Evolutionary conservation across 139 green algal genomes (phyloP).

Genomic region (Trebouxia sp.): DNA sequence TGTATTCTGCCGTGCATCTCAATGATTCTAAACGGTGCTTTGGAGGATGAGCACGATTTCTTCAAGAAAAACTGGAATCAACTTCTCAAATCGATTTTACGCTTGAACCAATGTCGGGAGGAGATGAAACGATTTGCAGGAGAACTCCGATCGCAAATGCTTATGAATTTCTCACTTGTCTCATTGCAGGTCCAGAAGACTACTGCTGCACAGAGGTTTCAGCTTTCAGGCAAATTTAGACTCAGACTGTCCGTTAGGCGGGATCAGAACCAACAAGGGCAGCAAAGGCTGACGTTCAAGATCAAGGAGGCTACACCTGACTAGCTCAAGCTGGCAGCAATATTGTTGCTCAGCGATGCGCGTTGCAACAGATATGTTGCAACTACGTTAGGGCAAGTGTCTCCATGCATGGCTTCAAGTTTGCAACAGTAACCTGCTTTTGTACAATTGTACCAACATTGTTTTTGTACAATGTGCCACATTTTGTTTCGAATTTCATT

Average conservation of each 20-base stretch:
- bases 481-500: constrained; percentile 24
- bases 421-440: constrained; percentile 22
- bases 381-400: constrained; percentile 20
- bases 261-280: constrained; percentile 20
- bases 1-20: too few relatives aligned
- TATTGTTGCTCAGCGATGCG: constrained; percentile 19
- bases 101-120: constrained; percentile 19
- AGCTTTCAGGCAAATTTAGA: constrained; percentile 18
- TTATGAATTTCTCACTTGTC: constrained; percentile 20
- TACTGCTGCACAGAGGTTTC: constrained; percentile 21
- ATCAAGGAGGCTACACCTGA: constrained; percentile 12
- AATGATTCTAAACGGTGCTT: too few relatives aligned
- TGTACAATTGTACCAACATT: constrained; percentile 23
- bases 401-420: constrained; percentile 23
- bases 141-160: constrained; percentile 21
- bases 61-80: too few relatives aligned
- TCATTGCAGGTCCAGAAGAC: constrained; percentile 20
- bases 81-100: constrained; percentile 14
- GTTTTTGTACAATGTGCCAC: constrained; percentile 24
- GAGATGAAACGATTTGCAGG: constrained; percentile 23
- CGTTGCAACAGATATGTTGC: constrained; percentile 10
- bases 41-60: too few relatives aligned
- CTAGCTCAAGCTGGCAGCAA: constrained; percentile 22
- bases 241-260: constrained; percentile 14
- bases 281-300: constrained; percentile 23